Evolutionary conservation across 2,329 filamentous ascomycete genomes (phyloP).

Genomic region (Fusarium decemcellulare): DNA sequence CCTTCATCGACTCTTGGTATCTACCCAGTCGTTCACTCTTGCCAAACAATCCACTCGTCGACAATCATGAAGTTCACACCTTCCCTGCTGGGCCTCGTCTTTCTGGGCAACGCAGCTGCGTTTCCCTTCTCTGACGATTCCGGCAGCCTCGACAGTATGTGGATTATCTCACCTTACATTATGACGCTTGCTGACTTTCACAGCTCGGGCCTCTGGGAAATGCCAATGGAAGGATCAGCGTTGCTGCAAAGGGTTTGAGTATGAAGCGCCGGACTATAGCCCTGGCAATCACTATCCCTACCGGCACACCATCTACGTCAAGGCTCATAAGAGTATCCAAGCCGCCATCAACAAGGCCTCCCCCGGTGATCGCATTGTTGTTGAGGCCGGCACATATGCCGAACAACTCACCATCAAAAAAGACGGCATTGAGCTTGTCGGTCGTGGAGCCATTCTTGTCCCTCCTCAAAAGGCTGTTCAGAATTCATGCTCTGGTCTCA

Average conservation of each 20-base stretch:
- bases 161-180: not conserved
- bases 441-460: constrained; percentile 44
- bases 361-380: constrained; percentile 50
- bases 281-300: not conserved
- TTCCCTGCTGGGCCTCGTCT: not conserved
- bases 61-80: constrained; percentile 5
- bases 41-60: not conserved
- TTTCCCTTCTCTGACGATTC: not conserved
- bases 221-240: constrained; percentile 36
- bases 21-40: not conserved
- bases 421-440: constrained; percentile 51
- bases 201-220: constrained; percentile 21
- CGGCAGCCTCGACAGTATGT: not conserved
- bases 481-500: constrained; percentile 52
- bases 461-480: constrained; percentile 38
- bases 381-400: constrained; percentile 50
- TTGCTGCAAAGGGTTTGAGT: constrained; percentile 19
- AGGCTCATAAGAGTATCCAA: constrained; percentile 48
- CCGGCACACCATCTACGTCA: constrained; percentile 33
- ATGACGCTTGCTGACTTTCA: not conserved
- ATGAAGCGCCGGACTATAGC: constrained; percentile 2
- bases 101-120: not conserved
- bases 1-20: no score
- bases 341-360: constrained; percentile 47
- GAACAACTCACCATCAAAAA: constrained; percentile 55